Conservation (phyloP, 2,329 filamentous ascomycete species). For the Penicillium sp. region DNA sequence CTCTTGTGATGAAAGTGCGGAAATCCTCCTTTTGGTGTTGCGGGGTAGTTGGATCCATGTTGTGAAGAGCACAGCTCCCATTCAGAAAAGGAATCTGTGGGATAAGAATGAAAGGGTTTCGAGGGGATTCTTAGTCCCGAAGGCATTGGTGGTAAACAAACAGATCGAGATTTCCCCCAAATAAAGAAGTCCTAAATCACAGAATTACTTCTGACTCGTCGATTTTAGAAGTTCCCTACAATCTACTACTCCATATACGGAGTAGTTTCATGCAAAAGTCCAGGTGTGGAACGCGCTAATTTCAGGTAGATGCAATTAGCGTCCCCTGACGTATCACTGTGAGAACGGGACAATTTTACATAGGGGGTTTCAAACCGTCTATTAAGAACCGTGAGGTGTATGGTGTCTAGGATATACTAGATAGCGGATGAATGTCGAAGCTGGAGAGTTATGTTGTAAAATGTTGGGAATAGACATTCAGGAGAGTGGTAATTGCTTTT, state of each 20-base stretch:
- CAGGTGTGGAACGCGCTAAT: background rate
- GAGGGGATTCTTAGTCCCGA: background rate
- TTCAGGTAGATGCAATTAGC: background rate
- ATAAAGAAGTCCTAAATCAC: too few species aligned
- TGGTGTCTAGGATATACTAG: background rate
- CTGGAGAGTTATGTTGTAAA: background rate
- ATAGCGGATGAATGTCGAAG: background rate
- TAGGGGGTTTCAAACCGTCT: too few species aligned
- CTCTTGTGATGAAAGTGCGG: constrained; percentile 26
- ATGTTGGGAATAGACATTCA: background rate
- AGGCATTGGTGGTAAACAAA: background rate
- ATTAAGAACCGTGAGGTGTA: background rate
- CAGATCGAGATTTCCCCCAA: background rate
- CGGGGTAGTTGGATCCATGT: constrained; percentile 21
- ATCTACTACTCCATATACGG: background rate
- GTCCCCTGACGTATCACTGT: background rate
- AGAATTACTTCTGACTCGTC: background rate
- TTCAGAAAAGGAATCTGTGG: background rate
- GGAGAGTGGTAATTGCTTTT: background rate
- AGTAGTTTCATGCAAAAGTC: background rate
- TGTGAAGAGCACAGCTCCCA: background rate
- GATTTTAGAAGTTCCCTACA: background rate
- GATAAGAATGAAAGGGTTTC: too few species aligned
- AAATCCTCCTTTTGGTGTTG: constrained; percentile 24
- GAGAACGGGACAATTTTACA: background rate